Conservation (phyloP, 805 yeast genomes). For the Ogataea zsoltii region DNA sequence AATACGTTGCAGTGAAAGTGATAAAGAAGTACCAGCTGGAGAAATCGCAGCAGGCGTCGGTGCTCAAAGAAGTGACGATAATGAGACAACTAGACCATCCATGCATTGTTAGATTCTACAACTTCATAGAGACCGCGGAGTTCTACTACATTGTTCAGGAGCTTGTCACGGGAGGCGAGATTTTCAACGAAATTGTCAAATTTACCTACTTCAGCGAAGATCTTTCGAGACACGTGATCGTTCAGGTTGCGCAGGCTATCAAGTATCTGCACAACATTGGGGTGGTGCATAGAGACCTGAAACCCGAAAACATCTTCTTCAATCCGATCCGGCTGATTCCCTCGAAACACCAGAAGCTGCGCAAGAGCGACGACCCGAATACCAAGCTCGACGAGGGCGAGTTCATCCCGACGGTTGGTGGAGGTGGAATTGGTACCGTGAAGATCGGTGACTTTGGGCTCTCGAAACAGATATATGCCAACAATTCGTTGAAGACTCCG, state of each 20-base stretch:
- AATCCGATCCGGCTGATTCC: constrained; percentile 58
- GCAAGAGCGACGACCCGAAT: constrained; percentile 69
- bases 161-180: constrained; percentile 74
- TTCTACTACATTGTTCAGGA: constrained; percentile 74
- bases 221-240: constrained; percentile 67
- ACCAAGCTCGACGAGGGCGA: constrained; percentile 85
- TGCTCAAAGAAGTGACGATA: constrained; percentile 76
- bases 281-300: constrained; percentile 80
- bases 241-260: constrained; percentile 70
- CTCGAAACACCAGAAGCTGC: constrained; percentile 35
- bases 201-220: constrained; percentile 76
- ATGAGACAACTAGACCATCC: constrained; percentile 67
- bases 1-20: constrained; percentile 54
- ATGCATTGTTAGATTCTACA: constrained; percentile 63
- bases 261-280: constrained; percentile 74
- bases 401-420: constrained; percentile 78
- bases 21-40: constrained; percentile 73
- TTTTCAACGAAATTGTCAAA: constrained; percentile 76
- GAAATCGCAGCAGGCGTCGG: constrained; percentile 61
- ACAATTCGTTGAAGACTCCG: constrained; percentile 85
- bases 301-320: constrained; percentile 75
- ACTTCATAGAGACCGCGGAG: constrained; percentile 61
- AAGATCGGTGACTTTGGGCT: constrained; percentile 96
- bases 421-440: constrained; percentile 87
- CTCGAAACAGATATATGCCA: constrained; percentile 85